Base-by-base conservation (phyloP, 345 rosid genomes). In the Raphanus sativus region DNA sequence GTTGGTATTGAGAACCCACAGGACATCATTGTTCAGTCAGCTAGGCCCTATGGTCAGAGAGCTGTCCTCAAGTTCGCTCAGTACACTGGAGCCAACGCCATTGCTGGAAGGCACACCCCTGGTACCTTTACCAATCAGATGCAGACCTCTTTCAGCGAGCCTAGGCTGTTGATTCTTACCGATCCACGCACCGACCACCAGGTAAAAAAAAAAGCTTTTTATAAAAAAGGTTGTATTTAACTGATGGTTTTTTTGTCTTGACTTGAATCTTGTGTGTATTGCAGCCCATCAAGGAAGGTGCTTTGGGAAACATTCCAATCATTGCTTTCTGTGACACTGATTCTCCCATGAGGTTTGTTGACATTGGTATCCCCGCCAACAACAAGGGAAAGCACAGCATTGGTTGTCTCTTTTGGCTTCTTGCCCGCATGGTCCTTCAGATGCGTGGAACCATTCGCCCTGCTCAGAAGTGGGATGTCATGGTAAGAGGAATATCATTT, bases 71-170 rank as follows among this genome's bases (percentile, higher is more conserved):
- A 92, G 84, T 94, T 94, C 70, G 97, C 98, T 0, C 97, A 94
- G 16, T 85, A 90, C 87, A 92, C 97, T 13, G 94, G 96, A 63
- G 90, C 89, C 25, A 89, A 94, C 70, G 98, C 98, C 1, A 91
- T 94, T 83, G 98, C 98, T 66, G 98, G 98, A 40, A 90, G 98
- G 82, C 98, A 94, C 80, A 94, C 98, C 29, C 98, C 98, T 9
- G 98, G 97, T 87, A 94, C 98, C 40, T 94, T 94, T 63, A 94
- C 98, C 59, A 94, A 91, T 79, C 97, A 94, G 75, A 82, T 92
- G 61, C 98, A 94, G 67, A 92, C 98, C 0, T 90, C 97, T 0
- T 94, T 94, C 87, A 90, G 88, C 13, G 97, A 90, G 79, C 97
- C 98, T 0, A 91, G 95, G 65, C 90, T 91, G 1, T 69, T 91